These are phyloP conservation scores for Mortierella sp. DNA, from an alignment of 371 early-diverging fungal genomes.

Conservation along the genomic window DNA sequence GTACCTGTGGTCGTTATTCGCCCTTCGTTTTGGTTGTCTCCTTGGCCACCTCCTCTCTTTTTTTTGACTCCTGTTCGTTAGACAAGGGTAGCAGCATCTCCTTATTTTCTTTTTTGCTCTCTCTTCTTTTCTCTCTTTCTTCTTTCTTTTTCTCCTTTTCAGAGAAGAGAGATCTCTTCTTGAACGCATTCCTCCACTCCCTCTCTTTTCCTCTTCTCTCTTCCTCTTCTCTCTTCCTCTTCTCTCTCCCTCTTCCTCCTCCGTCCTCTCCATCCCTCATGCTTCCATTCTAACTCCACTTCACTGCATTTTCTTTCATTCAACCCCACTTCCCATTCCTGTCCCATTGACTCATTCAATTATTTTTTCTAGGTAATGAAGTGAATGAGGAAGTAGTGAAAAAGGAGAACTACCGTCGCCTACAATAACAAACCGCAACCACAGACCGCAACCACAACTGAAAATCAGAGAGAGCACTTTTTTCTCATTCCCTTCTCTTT, in stretches of 20 bases:
- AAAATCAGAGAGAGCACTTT: not conserved
- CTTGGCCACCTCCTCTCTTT: conserved; percentile 1
- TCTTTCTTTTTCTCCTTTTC: not conserved
- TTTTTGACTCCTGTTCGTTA: not conserved
- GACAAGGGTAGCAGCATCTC: not conserved
- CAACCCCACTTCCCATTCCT: not conserved
- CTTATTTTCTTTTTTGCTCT: not conserved
- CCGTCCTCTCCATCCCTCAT: not conserved
- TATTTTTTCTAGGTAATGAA: not conserved
- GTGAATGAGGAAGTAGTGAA: not conserved
- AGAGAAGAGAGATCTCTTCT: too few species aligned
- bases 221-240: not conserved
- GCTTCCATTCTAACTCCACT: not conserved
- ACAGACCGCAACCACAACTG: not conserved
- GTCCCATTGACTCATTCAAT: not conserved
- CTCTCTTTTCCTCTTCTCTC: not conserved
- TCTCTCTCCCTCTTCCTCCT: not conserved
- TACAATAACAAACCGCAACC: not conserved
- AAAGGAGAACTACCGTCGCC: not conserved
- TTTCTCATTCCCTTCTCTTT: not conserved
- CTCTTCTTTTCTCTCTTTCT: not conserved
- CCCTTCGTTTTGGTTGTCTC: not conserved
- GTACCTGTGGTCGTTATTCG: not conserved
- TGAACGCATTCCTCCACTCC: not conserved
- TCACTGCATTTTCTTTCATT: not conserved